Conservation (phyloP, 805 yeast genomes). For the Maudiozyma barnettii region DNA sequence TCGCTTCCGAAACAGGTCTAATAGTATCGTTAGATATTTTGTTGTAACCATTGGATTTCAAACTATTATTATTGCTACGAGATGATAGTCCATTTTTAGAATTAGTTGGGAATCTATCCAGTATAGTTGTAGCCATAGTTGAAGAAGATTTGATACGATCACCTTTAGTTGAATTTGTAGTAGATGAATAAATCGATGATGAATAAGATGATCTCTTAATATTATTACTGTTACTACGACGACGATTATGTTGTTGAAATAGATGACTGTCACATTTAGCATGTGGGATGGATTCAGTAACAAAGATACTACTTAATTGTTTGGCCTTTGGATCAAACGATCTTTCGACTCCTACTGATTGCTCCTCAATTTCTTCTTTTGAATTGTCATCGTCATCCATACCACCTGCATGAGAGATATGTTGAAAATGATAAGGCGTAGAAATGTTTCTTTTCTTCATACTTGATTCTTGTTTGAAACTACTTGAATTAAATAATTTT, state of each 20-base stretch:
- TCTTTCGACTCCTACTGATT: neutral
- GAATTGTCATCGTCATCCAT: conserved; percentile 4
- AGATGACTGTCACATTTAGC: neutral
- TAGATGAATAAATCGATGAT: conserved; percentile 11
- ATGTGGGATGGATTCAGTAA: conserved; percentile 3
- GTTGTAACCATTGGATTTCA: neutral
- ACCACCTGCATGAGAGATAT: conserved; percentile 33
- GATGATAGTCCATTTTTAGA: neutral
- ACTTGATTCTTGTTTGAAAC: neutral
- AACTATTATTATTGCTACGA: neutral
- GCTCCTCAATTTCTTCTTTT: neutral
- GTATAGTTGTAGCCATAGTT: conserved; percentile 22
- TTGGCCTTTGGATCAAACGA: neutral
- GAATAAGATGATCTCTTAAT: conserved; percentile 2
- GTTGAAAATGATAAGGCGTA: conserved; percentile 33
- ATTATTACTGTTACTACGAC: neutral
- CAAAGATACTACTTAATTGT: conserved; percentile 6
- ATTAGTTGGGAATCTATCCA: conserved; percentile 8
- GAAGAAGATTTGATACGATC: conserved; percentile 23
- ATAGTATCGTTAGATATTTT: neutral
- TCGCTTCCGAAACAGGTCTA: neutral
- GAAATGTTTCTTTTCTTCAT: conserved; percentile 18
- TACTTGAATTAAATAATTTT: conserved; percentile 23
- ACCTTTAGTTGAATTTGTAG: conserved; percentile 3
- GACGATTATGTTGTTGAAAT: neutral